A percentile compares a stretch with the other conserved stretches of the same genome.
These are phyloP conservation scores for Hemisphaericaspora subhashii DNA, from an alignment of 1,139 yeast species.

Conservation along the genomic window DNA sequence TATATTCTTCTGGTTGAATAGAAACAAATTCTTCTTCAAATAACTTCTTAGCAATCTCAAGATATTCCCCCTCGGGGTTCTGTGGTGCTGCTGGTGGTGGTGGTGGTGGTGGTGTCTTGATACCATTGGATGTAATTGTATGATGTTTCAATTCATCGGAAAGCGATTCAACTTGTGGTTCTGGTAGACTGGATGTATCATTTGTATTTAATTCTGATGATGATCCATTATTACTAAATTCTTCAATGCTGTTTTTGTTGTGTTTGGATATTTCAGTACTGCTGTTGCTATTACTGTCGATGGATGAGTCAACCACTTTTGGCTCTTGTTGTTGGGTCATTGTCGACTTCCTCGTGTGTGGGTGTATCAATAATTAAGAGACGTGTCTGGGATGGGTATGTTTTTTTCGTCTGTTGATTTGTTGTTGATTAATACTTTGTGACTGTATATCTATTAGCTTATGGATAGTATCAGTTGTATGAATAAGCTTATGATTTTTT, in stretches of 20 bases:
- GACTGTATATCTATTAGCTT: too few species aligned
- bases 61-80: conserved; percentile 21
- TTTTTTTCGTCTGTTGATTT: too few species aligned
- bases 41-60: conserved; percentile 38
- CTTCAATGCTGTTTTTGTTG: background rate
- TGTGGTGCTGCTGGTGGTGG: background rate
- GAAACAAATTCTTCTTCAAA: conserved; percentile 44
- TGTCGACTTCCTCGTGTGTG: too few species aligned
- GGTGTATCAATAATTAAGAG: too few species aligned
- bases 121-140: background rate
- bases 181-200: background rate
- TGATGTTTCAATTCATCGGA: background rate
- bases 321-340: too few species aligned
- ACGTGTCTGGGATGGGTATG: too few species aligned
- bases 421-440: too few species aligned
- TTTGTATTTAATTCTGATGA: background rate
- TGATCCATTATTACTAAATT: background rate
- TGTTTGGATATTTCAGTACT: background rate
- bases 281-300: background rate
- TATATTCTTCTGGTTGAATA: conserved; percentile 48
- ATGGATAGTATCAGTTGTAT: too few species aligned
- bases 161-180: background rate
- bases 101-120: background rate
- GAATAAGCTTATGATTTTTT: too few species aligned
- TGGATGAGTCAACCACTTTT: background rate